These are phyloP conservation scores for Hymenoscyphus infarciens DNA, from an alignment of 2,329 filamentous ascomycete genomes.

Conservation along the genomic window DNA sequence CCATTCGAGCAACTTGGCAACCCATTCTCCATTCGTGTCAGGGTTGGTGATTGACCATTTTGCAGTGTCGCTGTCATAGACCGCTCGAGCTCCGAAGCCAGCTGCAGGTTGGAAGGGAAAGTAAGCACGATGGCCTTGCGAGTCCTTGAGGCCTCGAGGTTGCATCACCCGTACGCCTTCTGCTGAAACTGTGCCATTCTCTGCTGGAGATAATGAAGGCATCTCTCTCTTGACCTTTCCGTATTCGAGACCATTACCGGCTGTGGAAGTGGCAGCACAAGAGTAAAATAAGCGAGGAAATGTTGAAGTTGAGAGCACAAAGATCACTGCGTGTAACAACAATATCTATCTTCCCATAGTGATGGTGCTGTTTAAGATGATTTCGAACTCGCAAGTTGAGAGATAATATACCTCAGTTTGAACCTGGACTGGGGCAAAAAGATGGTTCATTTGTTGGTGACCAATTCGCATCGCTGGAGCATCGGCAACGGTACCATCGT, in stretches of 20 bases:
- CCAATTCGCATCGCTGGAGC: not conserved
- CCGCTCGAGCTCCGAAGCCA: constrained; percentile 32
- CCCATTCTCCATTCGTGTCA: constrained; percentile 34
- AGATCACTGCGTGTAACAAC: not conserved
- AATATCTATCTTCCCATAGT: not conserved
- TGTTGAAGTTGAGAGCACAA: not conserved
- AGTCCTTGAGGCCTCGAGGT: constrained; percentile 36
- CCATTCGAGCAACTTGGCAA: constrained; percentile 36
- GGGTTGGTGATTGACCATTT: constrained; percentile 36
- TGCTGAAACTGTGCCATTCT: constrained; percentile 22
- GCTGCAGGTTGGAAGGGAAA: constrained; percentile 36
- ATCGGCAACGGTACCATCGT: not conserved
- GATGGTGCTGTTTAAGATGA: not conserved
- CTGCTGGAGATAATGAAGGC: constrained; percentile 19
- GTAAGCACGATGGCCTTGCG: constrained; percentile 37
- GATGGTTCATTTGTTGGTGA: not conserved
- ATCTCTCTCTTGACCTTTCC: constrained; percentile 4
- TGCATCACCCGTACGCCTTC: constrained; percentile 36
- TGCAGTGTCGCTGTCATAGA: constrained; percentile 36
- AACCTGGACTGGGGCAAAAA: not conserved
- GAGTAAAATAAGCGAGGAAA: constrained; percentile 1
- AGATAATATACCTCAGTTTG: not conserved
- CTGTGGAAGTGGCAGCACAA: not conserved
- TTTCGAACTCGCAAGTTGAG: not conserved
- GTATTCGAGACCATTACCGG: not conserved